Percentiles rank a stretch among this genome's conserved stretches.
Conservation (phyloP, 2,329 filamentous ascomycete species). For the Aureobasidium pullulans region DNA sequence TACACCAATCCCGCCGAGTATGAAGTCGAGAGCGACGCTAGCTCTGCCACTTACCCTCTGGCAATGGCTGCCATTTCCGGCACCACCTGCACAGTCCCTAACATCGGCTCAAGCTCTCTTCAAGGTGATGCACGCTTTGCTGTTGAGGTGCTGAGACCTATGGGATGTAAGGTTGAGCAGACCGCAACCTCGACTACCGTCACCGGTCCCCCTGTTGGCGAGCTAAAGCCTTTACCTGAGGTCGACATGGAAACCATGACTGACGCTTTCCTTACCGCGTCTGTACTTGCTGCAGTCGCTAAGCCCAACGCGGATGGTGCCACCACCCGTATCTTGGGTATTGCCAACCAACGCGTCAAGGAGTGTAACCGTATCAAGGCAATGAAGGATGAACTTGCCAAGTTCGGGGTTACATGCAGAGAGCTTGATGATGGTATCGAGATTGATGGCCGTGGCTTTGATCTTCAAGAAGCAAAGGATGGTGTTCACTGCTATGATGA, state of each 20-base stretch:
- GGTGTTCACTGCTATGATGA: constrained; percentile 93
- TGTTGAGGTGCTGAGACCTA: constrained; percentile 77
- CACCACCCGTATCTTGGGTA: constrained; percentile 80
- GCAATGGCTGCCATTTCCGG: constrained; percentile 93
- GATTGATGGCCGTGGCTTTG: constrained; percentile 50
- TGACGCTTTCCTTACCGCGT: constrained; percentile 92
- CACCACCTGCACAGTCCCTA: constrained; percentile 90
- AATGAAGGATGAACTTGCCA: constrained; percentile 90
- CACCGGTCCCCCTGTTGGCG: constrained; percentile 70
- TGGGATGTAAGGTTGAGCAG: constrained; percentile 89
- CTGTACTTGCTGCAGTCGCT: constrained; percentile 84
- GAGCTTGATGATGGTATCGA: constrained; percentile 95
- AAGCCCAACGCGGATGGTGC: constrained; percentile 54
- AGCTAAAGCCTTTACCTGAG: constrained; percentile 66
- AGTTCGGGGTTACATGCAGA: constrained; percentile 79
- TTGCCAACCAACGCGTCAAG: constrained; percentile 96
- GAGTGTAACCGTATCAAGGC: constrained; percentile 95
- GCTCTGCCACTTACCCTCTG: constrained; percentile 92
- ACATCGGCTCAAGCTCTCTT: constrained; percentile 85
- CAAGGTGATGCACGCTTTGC: constrained; percentile 95
- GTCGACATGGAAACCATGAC: constrained; percentile 99
- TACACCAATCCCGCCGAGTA: constrained; percentile 85
- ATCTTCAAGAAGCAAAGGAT: constrained; percentile 44
- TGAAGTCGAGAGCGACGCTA: constrained; percentile 91
- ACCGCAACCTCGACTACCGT: constrained; percentile 83